Conservation (phyloP, 805 yeast species). For the Suhomyces pyralidae region DNA sequence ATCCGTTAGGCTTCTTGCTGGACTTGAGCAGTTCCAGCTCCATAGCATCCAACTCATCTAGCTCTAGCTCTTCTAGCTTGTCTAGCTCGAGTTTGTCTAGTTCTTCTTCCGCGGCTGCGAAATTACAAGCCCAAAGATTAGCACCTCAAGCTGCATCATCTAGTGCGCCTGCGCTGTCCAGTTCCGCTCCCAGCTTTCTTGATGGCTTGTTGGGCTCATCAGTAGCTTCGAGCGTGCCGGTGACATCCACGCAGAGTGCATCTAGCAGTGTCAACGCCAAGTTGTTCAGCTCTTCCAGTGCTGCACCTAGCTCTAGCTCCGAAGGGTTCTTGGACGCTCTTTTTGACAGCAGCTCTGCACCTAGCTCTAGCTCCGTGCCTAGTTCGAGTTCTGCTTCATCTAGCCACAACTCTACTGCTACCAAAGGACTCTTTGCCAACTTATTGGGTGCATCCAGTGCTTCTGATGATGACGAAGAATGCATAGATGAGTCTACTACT, state of each 20-base stretch:
- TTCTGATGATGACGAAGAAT: neutral
- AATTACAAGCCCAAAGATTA: neutral
- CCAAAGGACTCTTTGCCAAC: neutral
- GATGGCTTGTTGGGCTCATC: constrained; percentile 1
- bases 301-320: constrained; percentile 2
- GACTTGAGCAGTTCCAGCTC: constrained; percentile 2
- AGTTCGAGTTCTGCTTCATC: constrained; percentile 9
- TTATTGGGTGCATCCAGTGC: neutral
- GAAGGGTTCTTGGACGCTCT: neutral
- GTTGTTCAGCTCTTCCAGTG: neutral
- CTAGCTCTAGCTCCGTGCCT: constrained; percentile 5
- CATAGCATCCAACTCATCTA: neutral
- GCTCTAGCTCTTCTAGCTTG: constrained; percentile 8
- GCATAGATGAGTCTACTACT: neutral
- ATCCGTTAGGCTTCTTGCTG: neutral
- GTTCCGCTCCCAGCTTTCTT: neutral
- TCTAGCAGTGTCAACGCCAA: neutral
- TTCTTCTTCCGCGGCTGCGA: constrained; percentile 1
- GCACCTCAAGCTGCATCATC: constrained; percentile 1
- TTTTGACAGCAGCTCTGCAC: neutral
- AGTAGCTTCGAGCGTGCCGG: neutral
- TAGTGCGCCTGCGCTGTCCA: constrained; percentile 1
- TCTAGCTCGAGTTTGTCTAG: constrained; percentile 5
- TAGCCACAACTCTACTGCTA: neutral
- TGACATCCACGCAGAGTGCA: neutral